phyloP scores from a whole-genome alignment of 2,329 filamentous ascomycete species.

The Stagonosporopsis chrysanthemi region DNA sequence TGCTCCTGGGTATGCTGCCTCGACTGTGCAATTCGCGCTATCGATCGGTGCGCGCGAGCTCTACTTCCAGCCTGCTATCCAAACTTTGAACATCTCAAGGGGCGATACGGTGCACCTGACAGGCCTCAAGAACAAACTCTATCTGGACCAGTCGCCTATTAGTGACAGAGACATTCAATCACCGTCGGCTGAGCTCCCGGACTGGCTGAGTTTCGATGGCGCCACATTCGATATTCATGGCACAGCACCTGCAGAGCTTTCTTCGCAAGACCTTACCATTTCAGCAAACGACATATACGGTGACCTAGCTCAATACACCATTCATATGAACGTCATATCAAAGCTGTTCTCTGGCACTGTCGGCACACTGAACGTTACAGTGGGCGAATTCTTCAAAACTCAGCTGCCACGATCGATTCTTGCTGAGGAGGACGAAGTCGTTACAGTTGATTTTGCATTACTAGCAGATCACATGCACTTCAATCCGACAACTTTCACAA shows the following conservation, averaged over 20 bases:
- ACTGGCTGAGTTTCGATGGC: conserved; percentile 74
- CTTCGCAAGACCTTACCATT: conserved; percentile 69
- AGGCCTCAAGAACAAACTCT: conserved; percentile 42
- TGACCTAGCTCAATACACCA: conserved; percentile 65
- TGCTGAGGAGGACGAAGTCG: conserved; percentile 47
- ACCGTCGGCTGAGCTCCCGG: conserved; percentile 64
- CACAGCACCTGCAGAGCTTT: conserved; percentile 65
- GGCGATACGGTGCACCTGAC: conserved; percentile 43
- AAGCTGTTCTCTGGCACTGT: conserved; percentile 56
- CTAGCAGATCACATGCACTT: conserved; percentile 60
- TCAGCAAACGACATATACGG: conserved; percentile 66
- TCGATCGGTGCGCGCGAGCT: conserved; percentile 75
- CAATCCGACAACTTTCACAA: conserved; percentile 52
- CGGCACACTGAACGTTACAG: conserved; percentile 56
- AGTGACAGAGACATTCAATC: conserved; percentile 59
- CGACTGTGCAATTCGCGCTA: conserved; percentile 72
- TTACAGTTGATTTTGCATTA: conserved; percentile 55
- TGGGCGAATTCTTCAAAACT: conserved; percentile 59
- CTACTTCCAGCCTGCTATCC: conserved; percentile 62
- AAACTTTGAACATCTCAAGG: conserved; percentile 42
- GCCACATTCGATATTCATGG: conserved; percentile 69
- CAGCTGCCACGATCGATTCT: conserved; percentile 56
- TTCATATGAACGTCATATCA: conserved; percentile 55
- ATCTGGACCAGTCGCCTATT: conserved; percentile 52
- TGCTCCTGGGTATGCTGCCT: conserved; percentile 76